A percentile compares a stretch with the other conserved stretches of the same genome.
phyloP scores from a whole-genome alignment of 148 eudicot species.

The Tetragonia tetragonoides region DNA sequence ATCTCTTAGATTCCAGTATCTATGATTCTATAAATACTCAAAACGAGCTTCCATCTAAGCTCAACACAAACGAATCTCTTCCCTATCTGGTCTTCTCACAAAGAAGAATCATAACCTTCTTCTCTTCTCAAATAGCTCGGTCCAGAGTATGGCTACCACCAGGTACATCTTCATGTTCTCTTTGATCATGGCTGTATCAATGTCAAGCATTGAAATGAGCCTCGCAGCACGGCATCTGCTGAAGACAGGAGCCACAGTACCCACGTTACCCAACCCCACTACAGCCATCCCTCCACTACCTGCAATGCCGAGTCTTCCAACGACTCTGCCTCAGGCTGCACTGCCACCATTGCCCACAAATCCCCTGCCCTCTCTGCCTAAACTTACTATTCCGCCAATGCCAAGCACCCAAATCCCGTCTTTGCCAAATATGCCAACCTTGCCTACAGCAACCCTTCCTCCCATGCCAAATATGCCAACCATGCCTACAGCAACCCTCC shows the following conservation, averaged over 20 bases:
- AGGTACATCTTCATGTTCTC: conserved; percentile 1
- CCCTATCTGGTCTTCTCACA: too few species aligned
- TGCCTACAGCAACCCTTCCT: conserved; percentile 15
- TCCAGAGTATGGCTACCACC: neutral
- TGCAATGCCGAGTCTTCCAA: neutral
- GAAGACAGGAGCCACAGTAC: conserved; percentile 7
- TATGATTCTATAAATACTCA: neutral
- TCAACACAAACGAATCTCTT: neutral
- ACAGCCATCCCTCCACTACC: conserved; percentile 15
- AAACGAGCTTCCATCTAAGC: neutral
- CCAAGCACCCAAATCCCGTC: conserved; percentile 15
- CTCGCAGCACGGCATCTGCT: conserved; percentile 14
- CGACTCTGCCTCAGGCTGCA: neutral
- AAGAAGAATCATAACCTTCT: too few species aligned
- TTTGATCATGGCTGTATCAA: conserved; percentile 8
- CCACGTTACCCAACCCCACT: neutral
- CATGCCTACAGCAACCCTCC: conserved; percentile 12
- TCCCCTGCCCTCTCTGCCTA: neutral
- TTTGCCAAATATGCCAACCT: conserved; percentile 11
- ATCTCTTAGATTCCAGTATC: neutral
- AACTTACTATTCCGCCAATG: neutral
- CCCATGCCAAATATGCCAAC: conserved; percentile 6
- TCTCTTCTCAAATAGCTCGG: too few species aligned
- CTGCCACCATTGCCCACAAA: conserved; percentile 15
- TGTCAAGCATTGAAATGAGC: conserved; percentile 13